Evolutionary conservation across 2,329 filamentous ascomycete genomes (phyloP).

Genomic region (Colletotrichum liaoningense): DNA sequence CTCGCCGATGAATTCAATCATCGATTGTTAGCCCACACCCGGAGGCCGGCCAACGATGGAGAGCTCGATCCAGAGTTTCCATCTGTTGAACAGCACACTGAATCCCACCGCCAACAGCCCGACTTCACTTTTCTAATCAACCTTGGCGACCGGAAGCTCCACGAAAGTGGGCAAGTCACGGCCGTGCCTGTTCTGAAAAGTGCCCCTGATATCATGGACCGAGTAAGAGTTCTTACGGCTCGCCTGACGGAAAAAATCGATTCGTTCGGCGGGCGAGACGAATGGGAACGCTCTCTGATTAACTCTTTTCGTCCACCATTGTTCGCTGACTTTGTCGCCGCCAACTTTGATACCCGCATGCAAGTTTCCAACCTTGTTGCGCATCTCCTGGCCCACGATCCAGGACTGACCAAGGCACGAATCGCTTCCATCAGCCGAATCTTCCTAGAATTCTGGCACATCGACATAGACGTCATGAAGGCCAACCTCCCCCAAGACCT

Average conservation of each 20-base stretch:
- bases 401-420: neutral
- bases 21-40: neutral
- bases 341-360: neutral
- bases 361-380: neutral
- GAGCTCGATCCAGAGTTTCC: neutral
- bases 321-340: neutral
- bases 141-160: neutral
- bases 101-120: neutral
- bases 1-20: neutral
- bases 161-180: neutral
- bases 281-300: neutral
- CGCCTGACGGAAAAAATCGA: neutral
- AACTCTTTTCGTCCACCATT: neutral
- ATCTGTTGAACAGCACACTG: neutral
- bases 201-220: neutral
- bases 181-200: neutral
- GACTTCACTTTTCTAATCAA: neutral
- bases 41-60: neutral
- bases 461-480: neutral
- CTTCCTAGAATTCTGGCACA: neutral
- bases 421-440: neutral
- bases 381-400: neutral
- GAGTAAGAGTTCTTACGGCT: neutral
- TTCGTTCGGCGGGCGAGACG: neutral
- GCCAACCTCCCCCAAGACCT: neutral